These are phyloP conservation scores for Stephania japonica DNA, from an alignment of 164 flowering plant species.

Conservation along the genomic window DNA sequence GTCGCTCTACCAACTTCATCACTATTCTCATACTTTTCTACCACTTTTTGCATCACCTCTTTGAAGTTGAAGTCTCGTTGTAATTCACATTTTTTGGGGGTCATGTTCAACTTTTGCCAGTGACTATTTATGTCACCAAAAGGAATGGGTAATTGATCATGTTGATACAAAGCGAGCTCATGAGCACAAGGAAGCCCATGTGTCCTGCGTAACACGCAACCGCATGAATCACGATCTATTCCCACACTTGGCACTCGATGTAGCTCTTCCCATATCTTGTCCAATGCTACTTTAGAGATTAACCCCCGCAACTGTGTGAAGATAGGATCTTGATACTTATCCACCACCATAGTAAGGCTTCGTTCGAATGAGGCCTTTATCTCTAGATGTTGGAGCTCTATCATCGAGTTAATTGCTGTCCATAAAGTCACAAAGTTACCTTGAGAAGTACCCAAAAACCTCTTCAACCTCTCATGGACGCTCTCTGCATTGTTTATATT, in stretches of 20 bases:
- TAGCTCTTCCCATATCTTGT: not conserved
- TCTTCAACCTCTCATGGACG: not conserved
- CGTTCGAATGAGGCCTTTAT: not conserved
- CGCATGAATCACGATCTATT: not conserved
- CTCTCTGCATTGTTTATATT: not conserved
- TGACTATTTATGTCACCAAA: not conserved
- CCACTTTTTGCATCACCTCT: too few relatives aligned
- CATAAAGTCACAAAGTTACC: not conserved
- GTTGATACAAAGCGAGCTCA: not conserved
- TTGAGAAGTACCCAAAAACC: not conserved
- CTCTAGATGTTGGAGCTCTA: not conserved
- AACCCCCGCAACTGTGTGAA: not conserved
- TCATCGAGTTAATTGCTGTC: not conserved
- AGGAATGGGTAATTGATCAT: not conserved
- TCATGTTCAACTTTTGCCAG: not conserved
- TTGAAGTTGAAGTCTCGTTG: too few relatives aligned
- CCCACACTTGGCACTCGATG: not conserved
- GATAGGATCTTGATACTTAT: not conserved
- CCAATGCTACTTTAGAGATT: not conserved
- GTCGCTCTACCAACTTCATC: too few relatives aligned
- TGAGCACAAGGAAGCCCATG: not conserved
- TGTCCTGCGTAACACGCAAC: not conserved
- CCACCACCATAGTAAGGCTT: not conserved
- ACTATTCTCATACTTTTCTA: too few relatives aligned
- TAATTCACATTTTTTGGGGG: not conserved